These are phyloP conservation scores for Lepiota venenata DNA, from an alignment of 768 basidiomycete species.

Conservation along the genomic window DNA sequence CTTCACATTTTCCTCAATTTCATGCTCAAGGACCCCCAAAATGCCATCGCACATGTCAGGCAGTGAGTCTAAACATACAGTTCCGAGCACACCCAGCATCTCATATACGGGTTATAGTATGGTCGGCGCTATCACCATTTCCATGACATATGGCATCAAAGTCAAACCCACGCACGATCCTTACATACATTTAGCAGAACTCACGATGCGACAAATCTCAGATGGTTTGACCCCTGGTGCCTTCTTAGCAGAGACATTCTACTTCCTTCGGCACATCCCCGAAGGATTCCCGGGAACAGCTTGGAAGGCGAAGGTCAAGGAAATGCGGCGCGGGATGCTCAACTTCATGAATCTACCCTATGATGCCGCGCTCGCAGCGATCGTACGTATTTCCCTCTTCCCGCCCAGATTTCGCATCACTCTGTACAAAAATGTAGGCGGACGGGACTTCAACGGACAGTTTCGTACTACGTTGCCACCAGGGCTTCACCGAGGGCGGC, in stretches of 20 bases:
- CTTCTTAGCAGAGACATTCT: conserved; percentile 17
- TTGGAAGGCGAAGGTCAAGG: conserved; percentile 34
- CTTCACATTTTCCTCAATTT: conserved; percentile 21
- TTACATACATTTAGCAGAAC: conserved; percentile 5
- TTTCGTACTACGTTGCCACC: conserved; percentile 13
- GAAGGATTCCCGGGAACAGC: conserved; percentile 45
- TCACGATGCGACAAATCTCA: neutral
- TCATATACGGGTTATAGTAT: conserved; percentile 9
- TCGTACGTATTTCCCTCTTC: conserved; percentile 13
- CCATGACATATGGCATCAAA: conserved; percentile 11
- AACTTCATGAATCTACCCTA: conserved; percentile 22
- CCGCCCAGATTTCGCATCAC: neutral
- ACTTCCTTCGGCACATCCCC: conserved; percentile 38
- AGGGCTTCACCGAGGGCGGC: conserved; percentile 10
- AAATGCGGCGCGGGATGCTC: conserved; percentile 13
- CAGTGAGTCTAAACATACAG: conserved; percentile 16
- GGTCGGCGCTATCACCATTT: conserved; percentile 8
- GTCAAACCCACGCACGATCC: conserved; percentile 4
- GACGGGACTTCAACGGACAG: conserved; percentile 13
- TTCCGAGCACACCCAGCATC: no score
- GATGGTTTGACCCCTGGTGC: conserved; percentile 7
- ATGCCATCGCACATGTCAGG: conserved; percentile 22
- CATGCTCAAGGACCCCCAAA: conserved; percentile 18
- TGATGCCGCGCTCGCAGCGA: conserved; percentile 14
- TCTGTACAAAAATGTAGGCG: conserved; percentile 1